phyloP scores from a whole-genome alignment of 1,284 basidiomycete genomes.

The Ustilago xerochloae region DNA sequence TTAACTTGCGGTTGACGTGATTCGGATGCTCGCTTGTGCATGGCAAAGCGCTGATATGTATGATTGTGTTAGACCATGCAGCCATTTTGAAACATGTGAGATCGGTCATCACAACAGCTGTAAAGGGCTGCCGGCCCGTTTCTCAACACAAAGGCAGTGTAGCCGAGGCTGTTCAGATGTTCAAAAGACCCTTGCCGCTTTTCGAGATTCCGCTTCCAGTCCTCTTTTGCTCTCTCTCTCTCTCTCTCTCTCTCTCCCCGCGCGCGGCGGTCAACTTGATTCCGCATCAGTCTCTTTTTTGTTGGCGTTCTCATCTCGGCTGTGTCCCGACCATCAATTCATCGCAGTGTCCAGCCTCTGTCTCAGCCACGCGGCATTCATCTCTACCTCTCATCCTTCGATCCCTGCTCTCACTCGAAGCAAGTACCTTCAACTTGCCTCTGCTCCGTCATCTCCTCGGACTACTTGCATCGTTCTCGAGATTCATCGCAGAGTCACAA shows the following conservation, averaged over 20 bases:
- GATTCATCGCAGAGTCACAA: neutral
- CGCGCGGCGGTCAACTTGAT: constrained; percentile 1
- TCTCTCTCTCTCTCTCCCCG: neutral
- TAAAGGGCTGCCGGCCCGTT: no score
- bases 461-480: neutral
- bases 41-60: neutral
- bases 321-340: constrained; percentile 1
- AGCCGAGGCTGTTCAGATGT: neutral
- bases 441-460: neutral
- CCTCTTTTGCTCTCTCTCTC: neutral
- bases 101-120: neutral
- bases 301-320: neutral
- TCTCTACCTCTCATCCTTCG: neutral
- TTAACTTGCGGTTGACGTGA: constrained; percentile 22
- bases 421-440: neutral
- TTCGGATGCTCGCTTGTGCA: constrained; percentile 13
- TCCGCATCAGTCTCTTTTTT: neutral
- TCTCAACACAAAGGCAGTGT: neutral
- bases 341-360: constrained; percentile 4
- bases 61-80: neutral
- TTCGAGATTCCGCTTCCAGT: constrained; percentile 4
- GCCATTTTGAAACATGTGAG: neutral
- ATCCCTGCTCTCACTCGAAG: neutral
- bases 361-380: constrained; percentile 4
- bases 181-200: constrained; percentile 1